phyloP scores from a whole-genome alignment of 2,329 filamentous ascomycete species.

The Xylaria multiplex region DNA sequence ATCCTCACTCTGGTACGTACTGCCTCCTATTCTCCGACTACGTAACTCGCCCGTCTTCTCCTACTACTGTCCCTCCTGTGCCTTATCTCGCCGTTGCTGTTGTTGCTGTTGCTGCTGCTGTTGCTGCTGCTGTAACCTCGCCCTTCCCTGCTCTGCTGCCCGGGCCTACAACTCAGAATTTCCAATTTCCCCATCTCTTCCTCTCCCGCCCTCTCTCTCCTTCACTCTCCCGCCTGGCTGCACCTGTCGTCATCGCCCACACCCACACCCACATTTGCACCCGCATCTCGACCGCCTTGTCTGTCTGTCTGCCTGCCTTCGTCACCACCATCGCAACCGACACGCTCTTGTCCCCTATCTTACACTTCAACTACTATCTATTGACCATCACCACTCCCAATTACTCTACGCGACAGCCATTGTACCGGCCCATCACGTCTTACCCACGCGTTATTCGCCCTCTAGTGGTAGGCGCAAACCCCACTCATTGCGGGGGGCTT shows the following conservation, averaged over 20 bases:
- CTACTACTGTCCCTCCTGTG: constrained; percentile 7
- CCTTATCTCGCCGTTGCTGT: constrained; percentile 6
- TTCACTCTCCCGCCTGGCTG: constrained; percentile 39
- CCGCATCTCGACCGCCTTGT: constrained; percentile 44
- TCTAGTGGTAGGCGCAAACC: constrained; percentile 51
- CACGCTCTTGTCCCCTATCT: constrained; percentile 38
- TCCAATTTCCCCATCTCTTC: constrained; percentile 29
- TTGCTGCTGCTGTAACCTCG: constrained; percentile 19
- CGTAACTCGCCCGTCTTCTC: neutral
- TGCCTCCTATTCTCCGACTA: constrained; percentile 1
- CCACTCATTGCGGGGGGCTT: constrained; percentile 49
- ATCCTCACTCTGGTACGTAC: constrained; percentile 26
- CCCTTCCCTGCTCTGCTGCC: constrained; percentile 41
- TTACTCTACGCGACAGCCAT: constrained; percentile 43
- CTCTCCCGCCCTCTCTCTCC: too few species aligned
- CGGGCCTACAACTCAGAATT: constrained; percentile 46
- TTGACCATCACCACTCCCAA: constrained; percentile 41
- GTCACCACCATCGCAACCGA: constrained; percentile 27
- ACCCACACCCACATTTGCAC: constrained; percentile 44
- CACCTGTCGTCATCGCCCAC: constrained; percentile 50
- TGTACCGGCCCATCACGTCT: constrained; percentile 34
- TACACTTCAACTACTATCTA: constrained; percentile 35
- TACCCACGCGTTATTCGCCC: constrained; percentile 43
- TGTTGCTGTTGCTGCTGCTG: neutral
- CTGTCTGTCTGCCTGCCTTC: constrained; percentile 22